phyloP scores from a whole-genome alignment of 495 filamentous ascomycete species.

The Aspergillus haitiensis region DNA sequence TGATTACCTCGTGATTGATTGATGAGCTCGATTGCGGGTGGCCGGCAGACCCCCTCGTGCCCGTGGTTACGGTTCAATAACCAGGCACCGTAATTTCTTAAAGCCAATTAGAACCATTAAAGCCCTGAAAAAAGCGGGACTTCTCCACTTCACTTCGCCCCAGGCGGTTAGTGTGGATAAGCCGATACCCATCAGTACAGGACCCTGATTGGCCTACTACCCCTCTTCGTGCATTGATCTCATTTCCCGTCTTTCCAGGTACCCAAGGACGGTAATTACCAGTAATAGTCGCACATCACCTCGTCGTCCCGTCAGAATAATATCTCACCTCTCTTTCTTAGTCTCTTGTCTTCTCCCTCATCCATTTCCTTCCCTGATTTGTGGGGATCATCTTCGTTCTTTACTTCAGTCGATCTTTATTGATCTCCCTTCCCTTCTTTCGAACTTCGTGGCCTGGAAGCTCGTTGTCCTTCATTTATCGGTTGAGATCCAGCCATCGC shows the following conservation, averaged over 20 bases:
- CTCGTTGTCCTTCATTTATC: conserved; percentile 46
- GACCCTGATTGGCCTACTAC: conserved; percentile 20
- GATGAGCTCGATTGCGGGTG: conserved; percentile 6
- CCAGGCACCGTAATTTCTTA: conserved; percentile 25
- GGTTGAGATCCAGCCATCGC: conserved; percentile 18
- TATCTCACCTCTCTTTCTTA: conserved; percentile 3
- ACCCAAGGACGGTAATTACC: conserved; percentile 20
- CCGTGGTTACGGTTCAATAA: conserved; percentile 19
- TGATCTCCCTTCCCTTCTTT: conserved; percentile 13
- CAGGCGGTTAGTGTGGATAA: conserved; percentile 7
- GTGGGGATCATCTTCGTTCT: conserved; percentile 9
- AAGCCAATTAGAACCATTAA: conserved; percentile 11
- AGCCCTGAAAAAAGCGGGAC: conserved; percentile 15
- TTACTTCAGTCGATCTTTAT: conserved; percentile 12
- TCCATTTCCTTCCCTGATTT: conserved; percentile 3
- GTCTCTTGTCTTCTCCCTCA: not conserved
- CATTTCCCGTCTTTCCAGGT: conserved; percentile 25
- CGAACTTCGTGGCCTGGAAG: conserved; percentile 27
- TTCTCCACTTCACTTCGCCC: not conserved
- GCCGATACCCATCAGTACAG: conserved; percentile 13
- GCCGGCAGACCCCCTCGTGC: conserved; percentile 21
- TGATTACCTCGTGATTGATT: conserved; percentile 7
- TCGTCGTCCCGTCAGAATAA: conserved; percentile 12
- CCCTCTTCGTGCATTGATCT: conserved; percentile 20
- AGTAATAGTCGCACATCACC: conserved; percentile 6